phyloP scores from a whole-genome alignment of 495 filamentous ascomycete genomes.

The Aspergillus incahuasiensis region DNA sequence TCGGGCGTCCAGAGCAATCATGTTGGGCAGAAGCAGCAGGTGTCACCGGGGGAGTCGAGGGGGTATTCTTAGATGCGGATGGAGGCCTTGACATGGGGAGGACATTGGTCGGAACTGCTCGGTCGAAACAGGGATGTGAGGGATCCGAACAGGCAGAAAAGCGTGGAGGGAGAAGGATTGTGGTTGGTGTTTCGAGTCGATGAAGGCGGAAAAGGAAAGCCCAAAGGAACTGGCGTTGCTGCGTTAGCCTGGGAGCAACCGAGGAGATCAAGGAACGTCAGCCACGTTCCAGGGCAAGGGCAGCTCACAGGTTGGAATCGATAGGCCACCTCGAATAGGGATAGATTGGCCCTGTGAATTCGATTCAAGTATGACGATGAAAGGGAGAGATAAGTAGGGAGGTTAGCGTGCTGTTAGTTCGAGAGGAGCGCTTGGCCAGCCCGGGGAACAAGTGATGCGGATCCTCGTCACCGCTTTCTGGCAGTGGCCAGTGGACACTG shows the following conservation, averaged over 20 bases:
- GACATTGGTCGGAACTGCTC: slow-evolving; percentile 47
- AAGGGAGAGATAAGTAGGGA: neutral
- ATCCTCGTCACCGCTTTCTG: slow-evolving; percentile 25
- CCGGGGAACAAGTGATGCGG: slow-evolving; percentile 20
- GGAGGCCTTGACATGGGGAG: slow-evolving; percentile 53
- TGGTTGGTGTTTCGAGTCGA: slow-evolving; percentile 18
- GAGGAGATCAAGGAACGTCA: slow-evolving; percentile 19
- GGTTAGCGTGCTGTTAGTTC: slow-evolving; percentile 9
- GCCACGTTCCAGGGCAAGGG: slow-evolving; percentile 32
- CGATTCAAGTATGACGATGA: slow-evolving; percentile 10
- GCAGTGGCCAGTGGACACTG: no score
- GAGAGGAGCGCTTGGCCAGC: slow-evolving; percentile 15
- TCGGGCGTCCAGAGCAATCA: slow-evolving; percentile 40
- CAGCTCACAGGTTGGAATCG: slow-evolving; percentile 35
- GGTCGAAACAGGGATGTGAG: slow-evolving; percentile 28
- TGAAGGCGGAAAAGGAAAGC: slow-evolving; percentile 13
- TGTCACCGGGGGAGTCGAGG: slow-evolving; percentile 48
- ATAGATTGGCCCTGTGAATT: slow-evolving; percentile 1
- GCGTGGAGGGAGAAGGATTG: slow-evolving; percentile 15
- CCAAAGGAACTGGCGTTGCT: slow-evolving; percentile 22
- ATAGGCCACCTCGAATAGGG: slow-evolving; percentile 6
- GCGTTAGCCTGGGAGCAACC: slow-evolving; percentile 16
- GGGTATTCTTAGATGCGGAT: slow-evolving; percentile 44
- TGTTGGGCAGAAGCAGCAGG: slow-evolving; percentile 43
- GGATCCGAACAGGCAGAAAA: slow-evolving; percentile 21